A percentile compares a stretch with the other conserved stretches of the same genome.
Conservation (phyloP, 352 stramenopile species). For the Phytophthora pistaciae region DNA sequence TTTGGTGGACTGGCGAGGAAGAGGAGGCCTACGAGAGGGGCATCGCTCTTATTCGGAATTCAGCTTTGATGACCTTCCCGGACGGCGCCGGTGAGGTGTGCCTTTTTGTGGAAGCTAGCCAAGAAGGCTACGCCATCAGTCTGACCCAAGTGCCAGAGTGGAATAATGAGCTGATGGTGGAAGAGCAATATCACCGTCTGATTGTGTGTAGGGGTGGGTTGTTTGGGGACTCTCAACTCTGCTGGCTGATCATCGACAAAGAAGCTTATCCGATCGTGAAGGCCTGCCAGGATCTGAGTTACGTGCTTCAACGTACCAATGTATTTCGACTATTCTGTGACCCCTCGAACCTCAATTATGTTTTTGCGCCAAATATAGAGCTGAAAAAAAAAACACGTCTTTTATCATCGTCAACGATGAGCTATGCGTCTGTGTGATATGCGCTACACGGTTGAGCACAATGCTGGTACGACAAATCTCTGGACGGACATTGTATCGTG, state of each 20-base stretch:
- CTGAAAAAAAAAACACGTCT: neutral
- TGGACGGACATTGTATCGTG: neutral
- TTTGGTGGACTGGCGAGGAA: neutral
- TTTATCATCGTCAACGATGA: neutral
- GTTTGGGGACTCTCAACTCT: neutral
- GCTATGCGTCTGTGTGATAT: neutral
- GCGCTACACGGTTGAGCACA: neutral
- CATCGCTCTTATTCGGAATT: neutral
- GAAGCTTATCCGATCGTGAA: conserved; percentile 3
- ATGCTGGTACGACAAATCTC: neutral
- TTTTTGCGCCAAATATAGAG: neutral
- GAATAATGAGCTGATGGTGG: neutral
- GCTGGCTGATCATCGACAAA: conserved; percentile 10
- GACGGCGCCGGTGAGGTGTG: neutral
- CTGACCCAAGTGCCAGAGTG: neutral
- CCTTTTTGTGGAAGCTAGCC: neutral
- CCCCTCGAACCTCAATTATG: neutral
- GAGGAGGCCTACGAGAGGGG: neutral
- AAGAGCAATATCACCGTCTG: neutral
- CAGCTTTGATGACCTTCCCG: neutral
- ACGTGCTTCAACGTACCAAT: neutral
- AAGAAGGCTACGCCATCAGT: neutral
- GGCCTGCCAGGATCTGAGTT: neutral
- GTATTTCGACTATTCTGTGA: neutral
- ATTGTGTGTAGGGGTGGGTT: conserved; percentile 7